Evolutionary conservation across 2,329 filamentous ascomycete genomes (phyloP), one percentile per base, ranked within the genome.

Genomic region (Cladobotryum protrusum): DNA sequence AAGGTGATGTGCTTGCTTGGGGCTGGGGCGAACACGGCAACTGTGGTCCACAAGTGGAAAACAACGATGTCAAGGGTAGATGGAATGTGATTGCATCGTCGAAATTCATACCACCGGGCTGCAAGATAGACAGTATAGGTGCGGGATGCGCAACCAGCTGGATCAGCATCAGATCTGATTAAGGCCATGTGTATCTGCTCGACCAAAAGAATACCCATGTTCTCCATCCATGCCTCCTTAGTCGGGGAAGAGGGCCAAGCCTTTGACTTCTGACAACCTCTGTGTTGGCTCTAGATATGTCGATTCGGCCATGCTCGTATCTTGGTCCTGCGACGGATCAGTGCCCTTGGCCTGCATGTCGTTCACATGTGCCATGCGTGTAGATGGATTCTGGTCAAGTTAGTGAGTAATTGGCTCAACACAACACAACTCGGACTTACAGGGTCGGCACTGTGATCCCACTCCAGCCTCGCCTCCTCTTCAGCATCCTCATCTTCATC

Each of bases 11-110:
- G 1, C 69, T 95, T 44, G 81, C 88, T 1, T 97, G 92, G 89
- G 93, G 93, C 17, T 99, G 93, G 93, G 91, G 90, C 2, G 92
- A 97, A 68, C 93, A 99, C 69, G 93, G 93, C 1, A 99, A 99
- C 65, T 99, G 93, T 65, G 93, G 93, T 3, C 79, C 82, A 34
- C 73, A 78, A 12, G 80, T 82, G 54, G 71, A 76, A 15, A 72
- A 77, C 54, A 82, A 81, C 45, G 81, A 87, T 66, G 82, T 90
- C 42, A 85, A 84, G 56, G 85, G 79, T 9, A 75, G 74, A 52
- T 88, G 79, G 74, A 90, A 85, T 62, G 70, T 80, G 52, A 79
- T 95, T 61, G 76, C 77, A 18, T 78, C 82, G 42, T 72, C 73
- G 47, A 76, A 74, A 56, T 75, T 76, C 61, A 69, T 83, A 36